phyloP scores from a whole-genome alignment of 495 filamentous ascomycete species.

The Glonium stellatum region DNA sequence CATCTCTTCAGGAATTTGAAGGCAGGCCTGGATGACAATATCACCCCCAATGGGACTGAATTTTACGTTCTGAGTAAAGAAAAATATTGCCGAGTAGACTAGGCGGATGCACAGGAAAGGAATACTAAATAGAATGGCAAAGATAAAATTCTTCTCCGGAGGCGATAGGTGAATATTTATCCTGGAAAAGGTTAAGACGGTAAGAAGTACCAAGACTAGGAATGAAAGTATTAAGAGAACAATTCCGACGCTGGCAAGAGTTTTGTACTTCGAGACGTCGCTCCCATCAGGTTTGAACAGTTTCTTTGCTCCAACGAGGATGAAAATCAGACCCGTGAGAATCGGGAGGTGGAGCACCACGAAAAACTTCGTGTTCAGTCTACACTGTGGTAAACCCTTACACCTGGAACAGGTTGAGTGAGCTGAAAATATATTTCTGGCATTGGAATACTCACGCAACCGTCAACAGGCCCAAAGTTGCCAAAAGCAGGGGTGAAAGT shows the following conservation, averaged over 20 bases:
- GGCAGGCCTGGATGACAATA: neutral
- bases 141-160: neutral
- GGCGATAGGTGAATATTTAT: neutral
- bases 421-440: neutral
- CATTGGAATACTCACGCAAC: neutral
- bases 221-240: neutral
- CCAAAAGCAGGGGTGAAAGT: neutral
- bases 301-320: slow-evolving; percentile 1
- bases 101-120: neutral
- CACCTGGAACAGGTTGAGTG: neutral
- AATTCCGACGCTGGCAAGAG: neutral
- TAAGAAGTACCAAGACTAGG: neutral
- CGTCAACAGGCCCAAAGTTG: neutral
- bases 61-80: neutral
- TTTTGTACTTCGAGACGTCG: neutral
- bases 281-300: neutral
- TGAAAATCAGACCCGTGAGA: neutral
- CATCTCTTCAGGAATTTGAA: neutral
- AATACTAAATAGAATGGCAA: neutral
- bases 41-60: neutral
- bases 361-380: neutral
- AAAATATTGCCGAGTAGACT: neutral
- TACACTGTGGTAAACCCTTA: neutral
- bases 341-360: neutral
- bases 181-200: neutral